Evolutionary conservation across 805 yeast genomes (phyloP), one percentile per base, ranked within the genome.

Genomic region (Kodamaea kakaduensis): DNA sequence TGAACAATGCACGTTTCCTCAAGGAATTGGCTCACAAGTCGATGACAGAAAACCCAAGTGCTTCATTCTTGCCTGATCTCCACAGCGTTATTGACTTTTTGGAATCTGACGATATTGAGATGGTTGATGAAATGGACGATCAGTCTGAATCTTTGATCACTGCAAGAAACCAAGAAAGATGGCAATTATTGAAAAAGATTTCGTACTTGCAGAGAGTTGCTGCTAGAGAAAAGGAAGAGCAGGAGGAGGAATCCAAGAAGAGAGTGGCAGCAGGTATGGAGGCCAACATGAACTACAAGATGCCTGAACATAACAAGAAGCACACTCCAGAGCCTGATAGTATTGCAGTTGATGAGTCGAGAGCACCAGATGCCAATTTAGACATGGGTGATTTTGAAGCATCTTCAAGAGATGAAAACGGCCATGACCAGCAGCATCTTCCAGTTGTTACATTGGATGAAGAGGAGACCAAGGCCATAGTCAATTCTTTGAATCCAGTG

Each of bases 171-270:
- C 61, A 56, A 26, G 81, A 78, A 51, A 73, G 84, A 51, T 81
- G 89, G 87, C 65, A 70, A 26, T 71, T 84, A 67, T 59, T 84
- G 48, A 84, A 83, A 51, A 74, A 83, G 51, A 63, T 84, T 24
- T 72, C 82, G 5, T 84, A 84, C 51, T 56, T 84, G 39, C 88
- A 81, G 48, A 71, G 84, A 46, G 67, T 81, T 15, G 73, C 81
- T 9, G 73, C 78, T 14, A 77, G 74, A 41, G 69, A 67, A 25
- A 62, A 61, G 25, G 50, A 50, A 1, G 64, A 64, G 19, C 54
- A 52, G 19, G 66, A 61, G n/a, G 66, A 54, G 9, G 73, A 71
- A 43, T 40, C 58, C 17, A 47, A 52, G 26, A 65, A 62, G 45
- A 51, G 73, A 35, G 46, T 44, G 0, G 52, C 47, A 5, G 64